Conservation (phyloP, 192 early-diverging fungal species). For the Mortierella claussenii region DNA sequence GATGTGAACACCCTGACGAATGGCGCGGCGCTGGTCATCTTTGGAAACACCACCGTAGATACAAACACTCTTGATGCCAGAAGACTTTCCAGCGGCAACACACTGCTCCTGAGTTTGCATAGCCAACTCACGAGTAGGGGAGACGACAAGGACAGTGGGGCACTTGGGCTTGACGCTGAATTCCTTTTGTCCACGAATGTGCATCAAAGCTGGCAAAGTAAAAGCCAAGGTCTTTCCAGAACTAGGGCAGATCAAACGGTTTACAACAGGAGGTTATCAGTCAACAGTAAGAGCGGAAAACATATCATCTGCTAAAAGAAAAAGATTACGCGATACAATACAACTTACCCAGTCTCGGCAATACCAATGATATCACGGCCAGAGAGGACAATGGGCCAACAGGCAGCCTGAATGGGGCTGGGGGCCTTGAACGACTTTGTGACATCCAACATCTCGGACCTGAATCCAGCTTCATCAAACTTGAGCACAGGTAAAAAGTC, state of each 20-base stretch:
- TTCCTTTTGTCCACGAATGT: constrained; percentile 78
- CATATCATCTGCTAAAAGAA: too few species aligned
- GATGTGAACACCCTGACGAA: constrained; percentile 72
- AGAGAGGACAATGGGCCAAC: constrained; percentile 89
- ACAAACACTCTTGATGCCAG: constrained; percentile 75
- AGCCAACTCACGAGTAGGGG: constrained; percentile 97
- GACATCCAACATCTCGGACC: constrained; percentile 69
- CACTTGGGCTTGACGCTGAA: constrained; percentile 67
- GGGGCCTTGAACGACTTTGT: constrained; percentile 80
- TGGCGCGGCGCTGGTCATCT: constrained; percentile 66
- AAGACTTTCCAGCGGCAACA: constrained; percentile 67
- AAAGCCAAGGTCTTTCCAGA: constrained; percentile 96
- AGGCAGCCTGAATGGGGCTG: constrained; percentile 92
- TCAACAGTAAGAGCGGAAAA: neutral
- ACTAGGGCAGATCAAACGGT: constrained; percentile 51
- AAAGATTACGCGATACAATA: neutral
- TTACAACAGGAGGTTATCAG: constrained; percentile 5
- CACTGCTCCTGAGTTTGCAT: constrained; percentile 94
- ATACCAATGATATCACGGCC: constrained; percentile 93
- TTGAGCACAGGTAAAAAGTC: constrained; percentile 75
- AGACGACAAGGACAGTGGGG: constrained; percentile 85
- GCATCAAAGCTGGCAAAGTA: constrained; percentile 87
- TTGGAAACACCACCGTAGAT: constrained; percentile 94
- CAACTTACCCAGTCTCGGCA: constrained; percentile 88
- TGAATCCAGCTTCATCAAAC: constrained; percentile 81